phyloP scores from a whole-genome alignment of 2,329 filamentous ascomycete species.

The Aspergillus candidus region DNA sequence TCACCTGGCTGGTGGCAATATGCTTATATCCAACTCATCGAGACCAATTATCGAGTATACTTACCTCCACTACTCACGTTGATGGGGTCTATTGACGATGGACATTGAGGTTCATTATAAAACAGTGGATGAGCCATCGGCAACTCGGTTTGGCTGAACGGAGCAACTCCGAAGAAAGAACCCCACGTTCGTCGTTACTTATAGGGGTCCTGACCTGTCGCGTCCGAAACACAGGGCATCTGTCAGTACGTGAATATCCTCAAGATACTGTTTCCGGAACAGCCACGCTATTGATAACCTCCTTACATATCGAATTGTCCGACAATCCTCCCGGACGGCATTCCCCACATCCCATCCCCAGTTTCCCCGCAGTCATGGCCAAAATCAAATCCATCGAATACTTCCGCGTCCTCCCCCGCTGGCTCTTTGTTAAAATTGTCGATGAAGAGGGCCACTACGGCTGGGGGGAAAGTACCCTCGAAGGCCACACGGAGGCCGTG shows the following conservation, averaged over 20 bases:
- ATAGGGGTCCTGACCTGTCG: no score
- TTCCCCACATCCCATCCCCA: background rate
- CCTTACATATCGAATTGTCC: background rate
- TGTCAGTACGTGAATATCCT: no score
- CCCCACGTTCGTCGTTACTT: background rate
- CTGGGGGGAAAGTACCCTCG: slow-evolving; percentile 70
- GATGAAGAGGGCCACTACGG: slow-evolving; percentile 60
- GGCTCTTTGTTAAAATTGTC: slow-evolving; percentile 71
- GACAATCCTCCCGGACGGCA: background rate
- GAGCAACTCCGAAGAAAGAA: slow-evolving; percentile 12
- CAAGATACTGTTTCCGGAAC: no score
- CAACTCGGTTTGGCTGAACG: slow-evolving; percentile 4
- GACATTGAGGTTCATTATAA: no score
- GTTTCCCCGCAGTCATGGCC: slow-evolving; percentile 42
- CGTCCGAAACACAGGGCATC: no score
- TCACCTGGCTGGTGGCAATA: no score
- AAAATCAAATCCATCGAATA: slow-evolving; percentile 64
- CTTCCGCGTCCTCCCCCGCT: slow-evolving; percentile 67
- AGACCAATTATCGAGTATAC: background rate
- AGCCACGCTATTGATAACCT: background rate
- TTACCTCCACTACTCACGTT: background rate
- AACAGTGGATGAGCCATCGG: background rate
- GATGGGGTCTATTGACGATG: no score
- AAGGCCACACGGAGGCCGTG: slow-evolving; percentile 67
- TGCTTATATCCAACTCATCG: no score